Evolutionary conservation across 768 basidiomycete species (phyloP), one percentile per base, ranked within the genome.

Genomic region (Boletus insuetus): DNA sequence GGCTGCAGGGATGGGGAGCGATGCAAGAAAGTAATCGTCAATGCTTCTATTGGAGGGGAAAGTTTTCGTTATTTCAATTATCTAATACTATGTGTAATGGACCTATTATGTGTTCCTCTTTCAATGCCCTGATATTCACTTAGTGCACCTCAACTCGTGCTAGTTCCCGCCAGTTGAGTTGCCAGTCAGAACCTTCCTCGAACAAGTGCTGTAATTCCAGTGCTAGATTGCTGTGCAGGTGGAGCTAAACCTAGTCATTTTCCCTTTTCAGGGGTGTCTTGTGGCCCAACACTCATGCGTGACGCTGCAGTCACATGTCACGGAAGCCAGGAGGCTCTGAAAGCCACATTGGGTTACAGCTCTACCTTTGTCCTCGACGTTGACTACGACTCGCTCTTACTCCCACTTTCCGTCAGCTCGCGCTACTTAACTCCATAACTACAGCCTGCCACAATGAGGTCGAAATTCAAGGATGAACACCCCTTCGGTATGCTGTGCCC

Each of bases 391-490:
- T 52, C 46, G 51, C 53, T 45, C 54, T 53, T 35, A 40, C 51
- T 46, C 54, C 56, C 43, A 56, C 48, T 55, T 46, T 17, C 45
- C 19, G 35, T 51, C 51, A 55, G 26, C 49, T 46, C 38, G 47
- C 43, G 29, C 42, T 41, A 52, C 58, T 49, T 47, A 26, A 9
- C 20, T 52, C 42, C n/a, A 19, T 44, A 50, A 59, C 54, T 46
- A 12, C 32, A 56, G 6, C 17, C 31, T 49, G 32, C 29, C 54
- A 65, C 77, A 55, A 93, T 93, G 91, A 85, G 91, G 74, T 93
- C 92, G 69, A 94, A 94, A 77, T 95, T 95, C 80, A 95, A 94
- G 86, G 96, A 98, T 76, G 96, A 98, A 77, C 96, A 99, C 74
- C 93, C 93, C 58, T 98, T 98, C 72, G 96, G 96, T 96, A 62